A percentile compares a stretch with the other conserved stretches of the same genome.
Conservation (phyloP, 2,329 filamentous ascomycete species). For the Colletotrichum kahawae region DNA sequence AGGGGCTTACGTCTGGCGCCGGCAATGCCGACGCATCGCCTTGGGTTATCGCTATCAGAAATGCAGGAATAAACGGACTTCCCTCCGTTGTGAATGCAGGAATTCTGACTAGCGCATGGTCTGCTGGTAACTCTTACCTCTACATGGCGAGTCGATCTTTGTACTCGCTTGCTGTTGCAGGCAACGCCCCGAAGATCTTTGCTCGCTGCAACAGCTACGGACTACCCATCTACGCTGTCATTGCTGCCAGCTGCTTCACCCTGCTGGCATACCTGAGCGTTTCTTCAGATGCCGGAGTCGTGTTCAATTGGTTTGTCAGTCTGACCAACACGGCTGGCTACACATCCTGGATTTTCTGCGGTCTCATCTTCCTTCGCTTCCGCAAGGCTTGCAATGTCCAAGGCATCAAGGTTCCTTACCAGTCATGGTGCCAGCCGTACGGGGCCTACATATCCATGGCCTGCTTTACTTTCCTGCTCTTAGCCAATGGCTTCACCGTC, state of each 20-base stretch:
- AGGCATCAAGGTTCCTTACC: slow-evolving; percentile 33
- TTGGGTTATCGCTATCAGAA: slow-evolving; percentile 54
- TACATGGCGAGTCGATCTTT: slow-evolving; percentile 61
- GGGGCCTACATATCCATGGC: neutral
- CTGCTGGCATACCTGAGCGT: slow-evolving; percentile 67
- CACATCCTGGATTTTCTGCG: slow-evolving; percentile 59
- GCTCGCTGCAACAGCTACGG: neutral
- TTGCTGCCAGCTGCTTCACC: slow-evolving; percentile 60
- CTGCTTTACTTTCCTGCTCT: neutral
- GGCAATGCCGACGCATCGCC: slow-evolving; percentile 46
- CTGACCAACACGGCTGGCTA: slow-evolving; percentile 56
- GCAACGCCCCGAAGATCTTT: slow-evolving; percentile 57
- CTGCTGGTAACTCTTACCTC: slow-evolving; percentile 55
- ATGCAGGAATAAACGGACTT: slow-evolving; percentile 56
- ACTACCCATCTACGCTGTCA: slow-evolving; percentile 28
- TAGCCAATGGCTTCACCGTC: slow-evolving; percentile 65
- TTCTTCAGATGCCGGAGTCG: slow-evolving; percentile 60
- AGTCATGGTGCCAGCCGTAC: neutral
- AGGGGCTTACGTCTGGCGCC: slow-evolving; percentile 35
- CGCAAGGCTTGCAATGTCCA: slow-evolving; percentile 51
- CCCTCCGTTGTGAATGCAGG: slow-evolving; percentile 60
- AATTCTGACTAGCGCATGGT: slow-evolving; percentile 56
- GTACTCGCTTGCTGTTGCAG: slow-evolving; percentile 56
- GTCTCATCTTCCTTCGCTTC: slow-evolving; percentile 64
- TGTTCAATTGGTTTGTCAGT: slow-evolving; percentile 67